Conservation (phyloP, 2,329 filamentous ascomycete species). For the Alternaria sp. region DNA sequence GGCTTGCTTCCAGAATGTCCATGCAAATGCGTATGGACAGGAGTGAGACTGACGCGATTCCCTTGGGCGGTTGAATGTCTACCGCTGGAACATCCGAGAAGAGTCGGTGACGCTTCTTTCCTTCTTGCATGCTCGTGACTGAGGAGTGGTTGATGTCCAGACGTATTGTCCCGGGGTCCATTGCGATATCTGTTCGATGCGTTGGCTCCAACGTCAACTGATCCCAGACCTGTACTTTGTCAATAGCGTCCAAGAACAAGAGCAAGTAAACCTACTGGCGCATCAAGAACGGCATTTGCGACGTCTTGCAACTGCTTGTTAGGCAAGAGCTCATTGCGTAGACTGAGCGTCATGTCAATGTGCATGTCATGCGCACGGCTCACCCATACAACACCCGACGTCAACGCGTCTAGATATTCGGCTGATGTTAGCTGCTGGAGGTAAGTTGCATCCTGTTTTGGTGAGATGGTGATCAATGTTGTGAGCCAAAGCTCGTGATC, state of each 20-base stretch:
- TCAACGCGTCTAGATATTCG: conserved; percentile 25
- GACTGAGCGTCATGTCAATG: conserved; percentile 33
- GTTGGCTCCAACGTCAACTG: conserved; percentile 40
- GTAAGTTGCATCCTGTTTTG: conserved; percentile 32
- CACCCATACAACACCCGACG: conserved; percentile 42
- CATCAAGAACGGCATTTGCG: conserved; percentile 30
- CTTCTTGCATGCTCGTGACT: conserved; percentile 1
- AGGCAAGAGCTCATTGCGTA: conserved; percentile 32
- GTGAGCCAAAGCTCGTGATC: conserved; percentile 45
- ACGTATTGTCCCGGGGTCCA: conserved; percentile 15
- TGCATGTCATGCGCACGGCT: conserved; percentile 40
- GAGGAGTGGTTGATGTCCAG: conserved; percentile 30
- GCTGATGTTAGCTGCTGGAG: conserved; percentile 23
- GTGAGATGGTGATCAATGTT: conserved; percentile 45
- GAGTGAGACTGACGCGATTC: conserved; percentile 29
- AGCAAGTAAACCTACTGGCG: conserved; percentile 30
- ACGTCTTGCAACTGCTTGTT: conserved; percentile 27
- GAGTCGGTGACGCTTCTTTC: conserved; percentile 28
- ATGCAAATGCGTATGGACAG: conserved; percentile 37
- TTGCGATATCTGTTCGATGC: conserved; percentile 8
- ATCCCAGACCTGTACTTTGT: conserved; percentile 39
- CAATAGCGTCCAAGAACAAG: neutral
- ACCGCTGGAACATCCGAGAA: conserved; percentile 27
- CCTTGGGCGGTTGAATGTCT: conserved; percentile 41
- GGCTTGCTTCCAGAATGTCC: conserved; percentile 24